Conservation (phyloP, 257 asterid genomes). For the Solanum pennellii region DNA sequence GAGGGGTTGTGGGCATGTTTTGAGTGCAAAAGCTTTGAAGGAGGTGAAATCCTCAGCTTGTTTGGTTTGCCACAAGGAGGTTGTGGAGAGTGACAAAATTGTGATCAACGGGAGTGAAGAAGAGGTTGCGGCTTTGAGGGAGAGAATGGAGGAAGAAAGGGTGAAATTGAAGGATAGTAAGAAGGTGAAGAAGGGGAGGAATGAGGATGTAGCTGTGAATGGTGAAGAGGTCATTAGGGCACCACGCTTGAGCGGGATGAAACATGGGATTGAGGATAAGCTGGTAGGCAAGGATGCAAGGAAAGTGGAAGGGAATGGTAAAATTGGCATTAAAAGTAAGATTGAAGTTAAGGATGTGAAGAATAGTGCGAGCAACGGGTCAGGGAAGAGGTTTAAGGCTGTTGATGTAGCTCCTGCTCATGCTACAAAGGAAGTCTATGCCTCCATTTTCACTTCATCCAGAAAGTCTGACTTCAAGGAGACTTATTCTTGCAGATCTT, state of each 20-base stretch:
- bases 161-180: conserved; percentile 31
- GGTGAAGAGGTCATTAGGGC: conserved; percentile 23
- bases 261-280: conserved; percentile 48
- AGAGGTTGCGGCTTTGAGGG: conserved; percentile 65
- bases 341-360: conserved; percentile 8
- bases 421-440: conserved; percentile 65
- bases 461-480: conserved; percentile 71
- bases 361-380: conserved; percentile 12
- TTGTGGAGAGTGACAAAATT: conserved; percentile 55
- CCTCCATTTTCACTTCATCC: conserved; percentile 81
- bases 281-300: not conserved
- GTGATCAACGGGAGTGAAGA: conserved; percentile 81
- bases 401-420: conserved; percentile 47
- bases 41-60: conserved; percentile 72
- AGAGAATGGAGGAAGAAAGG: conserved; percentile 55
- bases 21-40: conserved; percentile 82
- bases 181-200: conserved; percentile 11
- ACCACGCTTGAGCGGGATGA: conserved; percentile 39
- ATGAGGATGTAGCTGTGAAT: conserved; percentile 2
- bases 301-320: conserved; percentile 9
- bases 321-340: conserved; percentile 14
- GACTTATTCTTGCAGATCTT: conserved; percentile 73
- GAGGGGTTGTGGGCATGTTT: conserved; percentile 71
- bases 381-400: conserved; percentile 55
- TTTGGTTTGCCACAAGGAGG: conserved; percentile 73